Evolutionary conservation across 306 rosid genomes (phyloP), one percentile per base, ranked within the genome.

Genomic region (Comarum palustre): DNA sequence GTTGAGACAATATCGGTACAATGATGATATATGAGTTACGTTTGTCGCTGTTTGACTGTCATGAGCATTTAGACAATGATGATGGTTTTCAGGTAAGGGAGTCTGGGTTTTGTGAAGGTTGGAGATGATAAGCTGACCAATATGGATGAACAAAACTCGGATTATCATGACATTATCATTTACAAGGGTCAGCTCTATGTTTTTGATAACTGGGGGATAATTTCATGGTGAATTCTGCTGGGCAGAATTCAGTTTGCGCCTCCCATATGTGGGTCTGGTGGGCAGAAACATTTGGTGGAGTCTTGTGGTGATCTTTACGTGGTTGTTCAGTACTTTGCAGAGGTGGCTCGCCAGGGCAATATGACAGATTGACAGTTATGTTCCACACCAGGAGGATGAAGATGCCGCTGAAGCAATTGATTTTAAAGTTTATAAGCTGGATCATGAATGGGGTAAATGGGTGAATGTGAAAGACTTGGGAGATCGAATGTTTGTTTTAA

Each of bases 201-300:
- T 13, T 87, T 89, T 8, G 92, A 88, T 63, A 73, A 58, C 42
- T 80, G 85, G 93, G 98, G 95, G 0, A 80, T 83, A 0, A 80
- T 92, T 57, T 90, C 83, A 10, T 90, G 91, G 54, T 92, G 17
- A 86, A 86, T 32, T 74, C 75, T 8, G 75, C 61, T 86, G 72
- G 76, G 72, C 34, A 54, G 87, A 75, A 55, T 90, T 1, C 90
- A 83, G 27, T 93, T 81, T 71, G 79, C 89, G 1, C 94, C 98
- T 74, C 88, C 84, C 0, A 42, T 89, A 61, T 75, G 78, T 47
- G 89, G 96, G 1, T 36, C 73, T 19, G 96, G 96, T 2, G 45
- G 68, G 48, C 82, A 74, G 74, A 93, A 90, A 51, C 87, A 90
- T 60, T 25, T 90, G 83, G 85, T 86, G 13, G 93, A 85, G 43